Evolutionary conservation across 768 basidiomycete genomes (phyloP).

Genomic region (Trametes meyenii): DNA sequence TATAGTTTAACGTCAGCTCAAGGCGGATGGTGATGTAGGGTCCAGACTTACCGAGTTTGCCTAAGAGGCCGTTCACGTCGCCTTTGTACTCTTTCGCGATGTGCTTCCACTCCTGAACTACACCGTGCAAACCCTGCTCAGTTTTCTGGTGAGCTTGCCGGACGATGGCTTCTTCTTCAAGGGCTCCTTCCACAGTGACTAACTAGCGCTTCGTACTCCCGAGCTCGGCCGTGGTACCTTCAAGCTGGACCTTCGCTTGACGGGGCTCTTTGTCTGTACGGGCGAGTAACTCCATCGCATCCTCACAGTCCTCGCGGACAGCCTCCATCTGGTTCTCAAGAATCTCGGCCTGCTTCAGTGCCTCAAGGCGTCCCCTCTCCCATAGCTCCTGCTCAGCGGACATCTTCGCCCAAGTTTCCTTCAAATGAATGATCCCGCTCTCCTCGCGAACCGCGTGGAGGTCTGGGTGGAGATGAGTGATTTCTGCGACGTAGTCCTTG

Average conservation of each 20-base stretch:
- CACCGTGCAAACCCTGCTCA: constrained; percentile 68
- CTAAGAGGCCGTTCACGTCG: constrained; percentile 73
- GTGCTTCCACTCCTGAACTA: constrained; percentile 70
- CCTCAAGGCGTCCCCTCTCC: constrained; percentile 79
- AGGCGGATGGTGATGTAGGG: background rate
- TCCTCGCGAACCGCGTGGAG: constrained; percentile 91
- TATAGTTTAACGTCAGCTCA: constrained; percentile 33
- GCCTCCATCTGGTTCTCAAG: constrained; percentile 80
- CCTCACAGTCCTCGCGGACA: constrained; percentile 89
- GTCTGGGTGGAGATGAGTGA: constrained; percentile 90
- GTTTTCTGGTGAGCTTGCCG: constrained; percentile 77
- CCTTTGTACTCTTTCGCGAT: constrained; percentile 67
- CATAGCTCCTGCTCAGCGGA: constrained; percentile 73
- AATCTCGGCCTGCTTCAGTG: constrained; percentile 79
- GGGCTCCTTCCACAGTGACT: constrained; percentile 52
- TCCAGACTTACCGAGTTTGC: constrained; percentile 72
- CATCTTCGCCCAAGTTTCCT: constrained; percentile 89
- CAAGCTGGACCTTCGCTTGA: constrained; percentile 57
- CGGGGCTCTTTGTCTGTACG: constrained; percentile 78
- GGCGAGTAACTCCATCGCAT: constrained; percentile 77
- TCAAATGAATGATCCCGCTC: constrained; percentile 92
- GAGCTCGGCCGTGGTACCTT: constrained; percentile 54
- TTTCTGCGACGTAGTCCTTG: constrained; percentile 92
- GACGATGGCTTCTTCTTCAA: constrained; percentile 82
- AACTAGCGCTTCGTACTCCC: constrained; percentile 59